Conservation (phyloP, 768 basidiomycete genomes). For the Baorangia bicolor region DNA sequence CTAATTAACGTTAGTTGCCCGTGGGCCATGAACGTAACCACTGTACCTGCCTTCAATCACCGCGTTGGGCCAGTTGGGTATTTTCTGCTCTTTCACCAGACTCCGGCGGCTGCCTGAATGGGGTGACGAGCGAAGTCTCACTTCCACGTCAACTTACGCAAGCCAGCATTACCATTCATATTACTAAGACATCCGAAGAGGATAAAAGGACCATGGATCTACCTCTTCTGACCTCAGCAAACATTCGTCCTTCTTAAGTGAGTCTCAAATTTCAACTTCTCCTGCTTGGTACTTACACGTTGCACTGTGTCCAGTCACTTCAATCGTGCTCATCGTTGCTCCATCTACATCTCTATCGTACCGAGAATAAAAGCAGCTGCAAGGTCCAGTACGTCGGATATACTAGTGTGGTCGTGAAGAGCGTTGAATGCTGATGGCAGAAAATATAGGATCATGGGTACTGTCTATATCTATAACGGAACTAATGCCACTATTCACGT, state of each 20-base stretch:
- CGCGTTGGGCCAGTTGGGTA: too few species aligned
- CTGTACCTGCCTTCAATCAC: too few species aligned
- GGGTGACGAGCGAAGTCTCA: too few species aligned
- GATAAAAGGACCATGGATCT: not conserved
- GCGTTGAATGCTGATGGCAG: not conserved
- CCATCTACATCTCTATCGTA: not conserved
- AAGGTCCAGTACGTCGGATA: not conserved
- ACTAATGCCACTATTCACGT: rapidly evolving
- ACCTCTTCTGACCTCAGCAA: not conserved
- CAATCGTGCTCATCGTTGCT: not conserved
- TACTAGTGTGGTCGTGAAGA: not conserved
- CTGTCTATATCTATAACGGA: not conserved
- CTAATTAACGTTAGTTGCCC: too few species aligned
- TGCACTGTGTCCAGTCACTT: not conserved
- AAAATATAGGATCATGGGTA: not conserved
- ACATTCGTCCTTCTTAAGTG: not conserved
- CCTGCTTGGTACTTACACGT: not conserved
- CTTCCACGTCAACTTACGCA: not conserved
- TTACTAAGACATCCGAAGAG: not conserved
- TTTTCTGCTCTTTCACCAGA: too few species aligned
- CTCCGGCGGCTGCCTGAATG: too few species aligned
- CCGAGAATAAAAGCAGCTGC: not conserved
- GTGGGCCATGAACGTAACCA: too few species aligned
- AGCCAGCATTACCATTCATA: not conserved
- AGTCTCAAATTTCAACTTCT: not conserved